phyloP scores from a whole-genome alignment of 257 asterid genomes.

The Lithospermum erythrorhizon region DNA sequence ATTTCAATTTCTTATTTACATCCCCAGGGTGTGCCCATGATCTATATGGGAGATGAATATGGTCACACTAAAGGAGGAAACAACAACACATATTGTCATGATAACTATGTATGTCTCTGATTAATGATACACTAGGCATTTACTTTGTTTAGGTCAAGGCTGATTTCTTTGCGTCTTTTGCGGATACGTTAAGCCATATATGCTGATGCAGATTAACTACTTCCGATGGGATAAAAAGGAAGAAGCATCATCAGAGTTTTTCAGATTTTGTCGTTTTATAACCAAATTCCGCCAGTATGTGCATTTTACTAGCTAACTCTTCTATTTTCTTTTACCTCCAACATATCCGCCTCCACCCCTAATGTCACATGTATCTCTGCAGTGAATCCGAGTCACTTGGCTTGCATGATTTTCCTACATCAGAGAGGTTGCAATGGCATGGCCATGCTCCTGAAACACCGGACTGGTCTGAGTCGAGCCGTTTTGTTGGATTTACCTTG shows the following conservation, averaged over 20 bases:
- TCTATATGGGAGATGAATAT: constrained; percentile 94
- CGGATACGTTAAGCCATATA: constrained; percentile 3
- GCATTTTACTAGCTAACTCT: background rate
- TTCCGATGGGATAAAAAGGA: constrained; percentile 94
- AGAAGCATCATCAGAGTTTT: constrained; percentile 59
- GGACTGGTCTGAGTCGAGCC: constrained; percentile 80
- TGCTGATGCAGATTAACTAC: constrained; percentile 68
- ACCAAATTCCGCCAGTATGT: constrained; percentile 63
- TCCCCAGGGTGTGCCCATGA: constrained; percentile 91
- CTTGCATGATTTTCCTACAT: constrained; percentile 74
- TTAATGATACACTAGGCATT: background rate
- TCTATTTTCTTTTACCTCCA: background rate
- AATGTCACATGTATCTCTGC: constrained; percentile 12
- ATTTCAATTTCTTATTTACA: constrained; percentile 7
- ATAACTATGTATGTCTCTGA: constrained; percentile 52
- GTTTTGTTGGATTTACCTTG: constrained; percentile 87
- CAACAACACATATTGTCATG: constrained; percentile 94
- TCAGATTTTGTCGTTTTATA: constrained; percentile 72
- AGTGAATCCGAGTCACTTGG: constrained; percentile 93
- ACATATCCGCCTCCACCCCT: constrained; percentile 2
- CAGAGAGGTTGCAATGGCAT: constrained; percentile 91
- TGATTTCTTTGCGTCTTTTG: background rate
- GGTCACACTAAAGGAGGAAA: constrained; percentile 99
- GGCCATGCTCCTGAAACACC: constrained; percentile 81
- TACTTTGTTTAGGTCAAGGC: background rate